A percentile compares a stretch with the other conserved stretches of the same genome.
Conservation (phyloP, 78 protist species). For the Dictyostelium intermedium region DNA sequence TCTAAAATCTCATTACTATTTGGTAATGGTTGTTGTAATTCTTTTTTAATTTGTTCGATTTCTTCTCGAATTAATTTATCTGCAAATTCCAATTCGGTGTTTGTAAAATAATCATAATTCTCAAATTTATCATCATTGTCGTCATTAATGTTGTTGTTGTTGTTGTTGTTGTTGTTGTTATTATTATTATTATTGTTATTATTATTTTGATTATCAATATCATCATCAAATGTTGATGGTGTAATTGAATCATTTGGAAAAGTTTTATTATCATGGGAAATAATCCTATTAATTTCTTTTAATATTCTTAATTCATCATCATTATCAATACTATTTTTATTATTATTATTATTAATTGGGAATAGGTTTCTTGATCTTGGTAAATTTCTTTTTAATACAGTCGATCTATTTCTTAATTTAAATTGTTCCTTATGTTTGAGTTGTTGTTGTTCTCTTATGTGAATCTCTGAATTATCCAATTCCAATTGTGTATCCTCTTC, state of each 20-base stretch:
- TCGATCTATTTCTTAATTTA: constrained; percentile 19
- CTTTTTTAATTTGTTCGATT: background rate
- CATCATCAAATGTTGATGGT: background rate
- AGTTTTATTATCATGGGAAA: constrained; percentile 19
- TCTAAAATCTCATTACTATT: background rate
- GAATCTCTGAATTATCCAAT: constrained; percentile 56
- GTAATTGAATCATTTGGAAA: constrained; percentile 21
- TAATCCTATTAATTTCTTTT: constrained; percentile 49
- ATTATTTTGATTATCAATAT: background rate
- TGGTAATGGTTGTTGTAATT: background rate
- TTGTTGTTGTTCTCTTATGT: constrained; percentile 46
- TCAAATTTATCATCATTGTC: background rate
- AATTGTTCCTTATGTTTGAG: constrained; percentile 69
- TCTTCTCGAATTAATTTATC: background rate
- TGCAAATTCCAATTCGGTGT: constrained; percentile 36
- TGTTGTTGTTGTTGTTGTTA: background rate
- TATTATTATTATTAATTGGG: background rate
- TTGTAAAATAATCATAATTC: constrained; percentile 34
- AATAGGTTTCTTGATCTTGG: constrained; percentile 14
- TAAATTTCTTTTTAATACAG: constrained; percentile 33
- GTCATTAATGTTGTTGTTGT: background rate
- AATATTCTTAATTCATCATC: constrained; percentile 17
- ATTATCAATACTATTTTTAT: background rate
- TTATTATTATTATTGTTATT: background rate
- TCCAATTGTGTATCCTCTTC: background rate